Evolutionary conservation across 2,329 filamentous ascomycete genomes (phyloP).

Genomic region (Ophiostoma sp.): DNA sequence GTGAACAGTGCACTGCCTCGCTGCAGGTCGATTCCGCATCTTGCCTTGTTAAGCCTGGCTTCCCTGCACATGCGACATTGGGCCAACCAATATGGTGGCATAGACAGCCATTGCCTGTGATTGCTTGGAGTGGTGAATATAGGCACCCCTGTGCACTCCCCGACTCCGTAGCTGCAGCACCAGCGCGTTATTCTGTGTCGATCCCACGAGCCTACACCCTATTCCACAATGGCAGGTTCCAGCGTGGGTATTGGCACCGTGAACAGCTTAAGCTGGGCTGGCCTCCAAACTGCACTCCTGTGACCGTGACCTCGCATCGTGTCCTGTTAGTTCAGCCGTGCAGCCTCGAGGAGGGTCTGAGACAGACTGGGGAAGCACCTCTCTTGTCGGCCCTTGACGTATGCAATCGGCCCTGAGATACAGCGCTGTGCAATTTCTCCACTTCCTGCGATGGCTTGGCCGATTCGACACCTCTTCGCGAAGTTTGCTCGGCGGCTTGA

Average conservation of each 20-base stretch:
- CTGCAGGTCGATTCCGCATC: conserved; percentile 3
- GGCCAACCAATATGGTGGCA: neutral
- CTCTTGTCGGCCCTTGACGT: neutral
- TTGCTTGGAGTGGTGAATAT: neutral
- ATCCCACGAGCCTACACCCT: neutral
- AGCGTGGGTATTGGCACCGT: neutral
- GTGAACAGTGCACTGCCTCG: conserved; percentile 12
- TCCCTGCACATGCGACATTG: conserved; percentile 2
- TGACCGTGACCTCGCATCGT: neutral
- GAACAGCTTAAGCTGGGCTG: neutral
- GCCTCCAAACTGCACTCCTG: neutral
- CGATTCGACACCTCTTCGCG: neutral
- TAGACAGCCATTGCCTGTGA: neutral
- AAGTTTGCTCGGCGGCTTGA: neutral
- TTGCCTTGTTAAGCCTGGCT: conserved; percentile 13
- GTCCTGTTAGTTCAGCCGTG: neutral
- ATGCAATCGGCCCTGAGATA: neutral
- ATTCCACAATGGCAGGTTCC: neutral
- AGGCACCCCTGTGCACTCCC: neutral
- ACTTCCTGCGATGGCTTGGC: conserved; percentile 3
- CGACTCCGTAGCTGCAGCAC: neutral
- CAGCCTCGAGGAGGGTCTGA: neutral
- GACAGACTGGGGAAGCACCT: neutral
- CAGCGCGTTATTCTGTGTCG: neutral
- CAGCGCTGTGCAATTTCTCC: neutral